phyloP scores from a whole-genome alignment of 1,284 basidiomycete genomes.

The Apiotrichum laibachii region DNA sequence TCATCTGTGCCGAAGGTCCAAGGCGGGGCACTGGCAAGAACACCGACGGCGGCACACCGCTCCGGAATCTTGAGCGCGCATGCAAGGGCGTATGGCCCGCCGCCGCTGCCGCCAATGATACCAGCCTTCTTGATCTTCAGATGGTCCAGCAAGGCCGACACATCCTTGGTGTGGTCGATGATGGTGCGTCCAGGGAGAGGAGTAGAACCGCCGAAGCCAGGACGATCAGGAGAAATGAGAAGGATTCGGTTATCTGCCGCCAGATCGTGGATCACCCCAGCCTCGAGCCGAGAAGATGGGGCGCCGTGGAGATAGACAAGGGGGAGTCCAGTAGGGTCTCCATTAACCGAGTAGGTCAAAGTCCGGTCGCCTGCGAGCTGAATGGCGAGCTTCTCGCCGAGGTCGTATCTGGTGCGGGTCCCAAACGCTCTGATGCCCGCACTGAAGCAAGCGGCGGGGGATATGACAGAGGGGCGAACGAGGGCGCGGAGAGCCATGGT shows the following conservation, averaged over 20 bases:
- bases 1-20: slow-evolving; percentile 6
- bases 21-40: slow-evolving; percentile 14
- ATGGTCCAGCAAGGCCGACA: slow-evolving; percentile 9
- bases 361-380: no score
- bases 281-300: slow-evolving; percentile 16
- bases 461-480: no score
- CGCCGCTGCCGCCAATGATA: slow-evolving; percentile 12
- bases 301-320: slow-evolving; percentile 18
- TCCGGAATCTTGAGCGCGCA: background rate
- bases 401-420: no score
- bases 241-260: background rate
- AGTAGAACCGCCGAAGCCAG: slow-evolving; percentile 15
- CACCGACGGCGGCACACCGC: slow-evolving; percentile 2
- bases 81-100: slow-evolving; percentile 16
- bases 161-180: slow-evolving; percentile 4
- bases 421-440: no score
- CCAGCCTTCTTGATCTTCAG: background rate
- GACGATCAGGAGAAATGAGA: slow-evolving; percentile 17
- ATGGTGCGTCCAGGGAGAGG: slow-evolving; percentile 1
- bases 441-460: no score
- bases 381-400: no score
- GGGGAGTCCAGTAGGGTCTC: background rate
- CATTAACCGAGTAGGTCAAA: no score
- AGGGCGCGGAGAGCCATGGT: no score
- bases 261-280: background rate